These are phyloP conservation scores for Musa schizocarpa DNA, from an alignment of 176 grass and related monocot genomes.

Conservation along the genomic window DNA sequence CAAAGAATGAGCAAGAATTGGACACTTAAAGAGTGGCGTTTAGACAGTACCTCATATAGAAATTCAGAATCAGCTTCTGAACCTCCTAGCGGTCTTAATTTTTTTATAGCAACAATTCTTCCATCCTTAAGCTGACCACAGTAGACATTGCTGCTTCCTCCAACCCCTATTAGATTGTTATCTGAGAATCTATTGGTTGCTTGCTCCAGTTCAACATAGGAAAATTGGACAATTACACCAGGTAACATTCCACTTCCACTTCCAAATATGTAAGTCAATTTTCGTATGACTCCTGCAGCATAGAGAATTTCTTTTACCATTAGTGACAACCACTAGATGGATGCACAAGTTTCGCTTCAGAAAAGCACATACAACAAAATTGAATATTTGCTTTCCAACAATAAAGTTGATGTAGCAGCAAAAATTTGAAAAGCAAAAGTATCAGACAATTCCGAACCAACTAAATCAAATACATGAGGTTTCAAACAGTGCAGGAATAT, in stretches of 20 bases:
- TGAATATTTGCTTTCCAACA: background rate
- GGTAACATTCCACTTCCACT: conserved; percentile 34
- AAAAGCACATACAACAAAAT: background rate
- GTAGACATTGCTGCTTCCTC: conserved; percentile 81
- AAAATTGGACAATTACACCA: conserved; percentile 50
- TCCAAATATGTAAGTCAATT: conserved; percentile 26
- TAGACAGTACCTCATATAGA: conserved; percentile 52
- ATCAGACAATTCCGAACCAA: no score
- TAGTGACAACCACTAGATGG: background rate
- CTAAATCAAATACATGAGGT: background rate
- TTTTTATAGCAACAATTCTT: conserved; percentile 76
- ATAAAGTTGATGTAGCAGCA: background rate
- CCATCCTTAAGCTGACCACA: conserved; percentile 58
- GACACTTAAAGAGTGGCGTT: background rate
- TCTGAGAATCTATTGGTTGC: conserved; percentile 62
- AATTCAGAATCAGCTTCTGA: conserved; percentile 67
- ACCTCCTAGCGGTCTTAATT: conserved; percentile 55
- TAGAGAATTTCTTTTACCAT: background rate
- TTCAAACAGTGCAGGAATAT: background rate
- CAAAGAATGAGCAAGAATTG: background rate
- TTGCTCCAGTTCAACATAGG: conserved; percentile 65
- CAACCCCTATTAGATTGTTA: conserved; percentile 54
- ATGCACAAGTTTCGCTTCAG: conserved; percentile 6
- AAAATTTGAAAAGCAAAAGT: background rate
- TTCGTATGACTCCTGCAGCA: conserved; percentile 45